Evolutionary conservation across 345 rosid genomes (phyloP), one percentile per base, ranked within the genome.

Genomic region (Arabis alpina): DNA sequence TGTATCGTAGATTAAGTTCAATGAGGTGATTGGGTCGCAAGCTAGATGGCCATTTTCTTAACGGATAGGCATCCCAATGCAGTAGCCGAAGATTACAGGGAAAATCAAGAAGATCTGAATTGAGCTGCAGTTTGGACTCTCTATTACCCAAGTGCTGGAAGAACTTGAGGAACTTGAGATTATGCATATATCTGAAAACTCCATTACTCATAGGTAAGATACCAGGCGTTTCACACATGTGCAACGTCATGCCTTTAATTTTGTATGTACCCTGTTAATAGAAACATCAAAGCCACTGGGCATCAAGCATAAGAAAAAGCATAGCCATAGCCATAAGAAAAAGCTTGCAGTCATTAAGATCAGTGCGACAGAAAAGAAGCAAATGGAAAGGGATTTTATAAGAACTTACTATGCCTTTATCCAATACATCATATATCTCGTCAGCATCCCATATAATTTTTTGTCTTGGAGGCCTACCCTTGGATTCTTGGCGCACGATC

Each of bases 31-130:
- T 10, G 0, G 8, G 13, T n/a, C 1, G 10, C 6, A 67, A 53
- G 10, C 16, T 65, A 8, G 52, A 16, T 10, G 57, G 64, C 49
- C 68, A 44, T 0, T 19, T 30, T 36, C 44, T 27, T 0, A 68
- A 14, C 2, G 74, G 53, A 47, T 30, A 75, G 3, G 59, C 37
- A 54, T 68, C 56, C 79, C 74, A 75, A 4, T 68, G 58, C 8
- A 75, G 54, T 12, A 43, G 48, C 58, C 36, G 53, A 7, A 75
- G 56, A 0, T 56, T 2, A 11, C 12, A 8, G 5, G 73, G 19
- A 2, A 59, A 12, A 10, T 39, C 1, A 14, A 19, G n/a, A 0
- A 6, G 25, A 3, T 1, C 10, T n/a, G 3, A 6, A 6, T 3
- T 37, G 23, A 16, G 4, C 16, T 42, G 0, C 7, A 23, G 3